Evolutionary conservation across 2,329 filamentous ascomycete genomes (phyloP).

Genomic region (Simplicillium aogashimaense): DNA sequence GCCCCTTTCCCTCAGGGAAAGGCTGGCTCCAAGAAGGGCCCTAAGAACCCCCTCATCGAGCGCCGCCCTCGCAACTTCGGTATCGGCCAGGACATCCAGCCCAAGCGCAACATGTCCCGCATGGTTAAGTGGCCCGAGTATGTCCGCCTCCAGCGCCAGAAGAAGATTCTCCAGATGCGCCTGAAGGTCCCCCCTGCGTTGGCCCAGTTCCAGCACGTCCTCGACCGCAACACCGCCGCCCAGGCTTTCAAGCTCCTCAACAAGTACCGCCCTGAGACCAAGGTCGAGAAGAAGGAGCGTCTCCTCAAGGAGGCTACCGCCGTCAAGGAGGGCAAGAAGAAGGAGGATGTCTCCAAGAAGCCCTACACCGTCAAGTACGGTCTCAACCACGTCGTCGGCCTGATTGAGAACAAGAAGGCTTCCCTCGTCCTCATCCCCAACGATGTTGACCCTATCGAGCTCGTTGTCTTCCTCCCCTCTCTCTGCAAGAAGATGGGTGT

Average conservation of each 20-base stretch:
- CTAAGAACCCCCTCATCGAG: constrained; percentile 99
- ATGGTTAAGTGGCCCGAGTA: constrained; percentile 99
- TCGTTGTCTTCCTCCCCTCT: constrained; percentile 97
- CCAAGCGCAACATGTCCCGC: constrained; percentile 85
- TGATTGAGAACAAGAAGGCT: constrained; percentile 99
- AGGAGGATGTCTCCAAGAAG: constrained; percentile 99
- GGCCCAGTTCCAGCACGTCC: constrained; percentile 94
- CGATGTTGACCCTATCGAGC: constrained; percentile 98
- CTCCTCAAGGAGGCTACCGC: constrained; percentile 96
- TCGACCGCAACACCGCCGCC: constrained; percentile 92
- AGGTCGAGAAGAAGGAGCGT: constrained; percentile 99
- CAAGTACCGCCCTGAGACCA: constrained; percentile 99
- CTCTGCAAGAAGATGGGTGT: constrained; percentile 99
- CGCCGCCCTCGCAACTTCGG: constrained; percentile 96
- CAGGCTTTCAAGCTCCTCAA: constrained; percentile 98
- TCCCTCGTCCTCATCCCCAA: constrained; percentile 96
- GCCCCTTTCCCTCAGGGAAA: constrained; percentile 94
- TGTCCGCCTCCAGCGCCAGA: constrained; percentile 90
- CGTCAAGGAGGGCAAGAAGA: constrained; percentile 99
- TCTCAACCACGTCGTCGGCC: constrained; percentile 96
- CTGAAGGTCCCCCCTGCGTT: constrained; percentile 97
- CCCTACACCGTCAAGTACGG: constrained; percentile 99
- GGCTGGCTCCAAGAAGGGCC: constrained; percentile 84
- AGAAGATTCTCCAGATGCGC: constrained; percentile 94
- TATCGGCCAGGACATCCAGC: constrained; percentile 98